Evolutionary conservation across 192 early-diverging fungal species (phyloP), one percentile per base, ranked within the genome.

Genomic region (Coemansia sp.): DNA sequence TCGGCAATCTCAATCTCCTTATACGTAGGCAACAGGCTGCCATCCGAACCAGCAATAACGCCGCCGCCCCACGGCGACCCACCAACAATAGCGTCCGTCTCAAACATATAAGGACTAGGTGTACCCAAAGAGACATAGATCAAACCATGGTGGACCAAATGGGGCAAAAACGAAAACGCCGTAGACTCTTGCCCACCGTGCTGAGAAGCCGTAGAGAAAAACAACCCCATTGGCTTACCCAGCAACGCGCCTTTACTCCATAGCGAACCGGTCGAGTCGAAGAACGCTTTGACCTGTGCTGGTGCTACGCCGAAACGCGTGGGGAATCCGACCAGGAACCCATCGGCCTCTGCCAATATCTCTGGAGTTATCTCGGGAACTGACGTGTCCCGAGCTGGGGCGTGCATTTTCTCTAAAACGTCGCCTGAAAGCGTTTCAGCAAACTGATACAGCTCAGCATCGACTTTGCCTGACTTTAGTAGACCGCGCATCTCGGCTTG

Each of bases 121-220:
- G 76, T 88, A 23, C 91, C 91, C 49, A 93, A 63, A 6, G 94
- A 92, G 43, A 93, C 89, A 68, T 84, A 95, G 62, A 87, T 80
- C 46, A 95, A 86, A 19, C 92, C 94, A 70, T 93, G 92, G 82
- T 94, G 92, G 6, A 84, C 87, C 42, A 92, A 79, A 75, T 86
- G 83, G 0, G 91, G 84, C 23, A 94, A 59, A 33, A 91, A 82
- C 33, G 86, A 88, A 10, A 90, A 66, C 30, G 87, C 86, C 3
- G 91, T 92, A 19, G 84, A 85, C 68, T 95, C 92, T 79, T 93
- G 91, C n/a, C 93, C 93, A 47, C 92, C 92, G 72, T 90, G 88
- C 81, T 91, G 90, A 40, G 87, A 84, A 5, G 80, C 88, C 13
- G 92, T 92, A 23, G 90, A 89, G 62, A 86, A 88, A 84, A 95